Evolutionary conservation across 2,329 filamentous ascomycete genomes (phyloP).

Genomic region (Colletotrichum trifolii): DNA sequence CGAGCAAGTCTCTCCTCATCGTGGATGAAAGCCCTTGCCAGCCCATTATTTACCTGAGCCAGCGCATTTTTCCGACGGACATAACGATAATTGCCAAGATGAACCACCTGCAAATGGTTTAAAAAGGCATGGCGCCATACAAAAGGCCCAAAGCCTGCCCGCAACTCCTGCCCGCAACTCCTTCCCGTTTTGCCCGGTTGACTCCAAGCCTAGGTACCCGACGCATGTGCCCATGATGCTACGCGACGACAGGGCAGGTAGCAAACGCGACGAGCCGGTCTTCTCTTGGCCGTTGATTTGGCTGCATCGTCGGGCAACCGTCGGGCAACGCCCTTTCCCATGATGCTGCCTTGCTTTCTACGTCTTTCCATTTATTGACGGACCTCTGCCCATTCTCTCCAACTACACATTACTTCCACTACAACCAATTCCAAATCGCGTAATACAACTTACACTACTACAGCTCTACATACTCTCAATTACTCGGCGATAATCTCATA

Average conservation of each 20-base stretch:
- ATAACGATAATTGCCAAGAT: constrained; percentile 6
- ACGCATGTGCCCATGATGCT: constrained; percentile 4
- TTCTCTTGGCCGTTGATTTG: constrained; percentile 16
- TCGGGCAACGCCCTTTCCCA: constrained; percentile 1
- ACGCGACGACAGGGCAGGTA: constrained; percentile 1
- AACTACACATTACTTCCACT: constrained; percentile 8
- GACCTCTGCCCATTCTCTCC: background rate
- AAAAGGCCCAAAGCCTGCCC: constrained; percentile 10
- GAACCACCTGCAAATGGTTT: background rate
- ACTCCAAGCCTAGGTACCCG: constrained; percentile 7
- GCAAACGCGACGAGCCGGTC: background rate
- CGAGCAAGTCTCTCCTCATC: background rate
- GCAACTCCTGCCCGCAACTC: background rate
- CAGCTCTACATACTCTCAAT: constrained; percentile 7
- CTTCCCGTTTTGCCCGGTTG: constrained; percentile 2
- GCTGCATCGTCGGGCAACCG: background rate
- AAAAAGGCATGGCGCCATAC: constrained; percentile 1
- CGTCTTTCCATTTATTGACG: background rate
- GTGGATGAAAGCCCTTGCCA: constrained; percentile 7
- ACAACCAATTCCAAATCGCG: background rate
- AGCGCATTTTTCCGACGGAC: background rate
- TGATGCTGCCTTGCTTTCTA: constrained; percentile 10
- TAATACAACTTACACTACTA: constrained; percentile 21
- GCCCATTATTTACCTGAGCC: background rate
- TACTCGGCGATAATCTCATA: background rate